These are phyloP conservation scores for Anacardium occidentale DNA, from an alignment of 345 rosid genomes.

Conservation along the genomic window DNA sequence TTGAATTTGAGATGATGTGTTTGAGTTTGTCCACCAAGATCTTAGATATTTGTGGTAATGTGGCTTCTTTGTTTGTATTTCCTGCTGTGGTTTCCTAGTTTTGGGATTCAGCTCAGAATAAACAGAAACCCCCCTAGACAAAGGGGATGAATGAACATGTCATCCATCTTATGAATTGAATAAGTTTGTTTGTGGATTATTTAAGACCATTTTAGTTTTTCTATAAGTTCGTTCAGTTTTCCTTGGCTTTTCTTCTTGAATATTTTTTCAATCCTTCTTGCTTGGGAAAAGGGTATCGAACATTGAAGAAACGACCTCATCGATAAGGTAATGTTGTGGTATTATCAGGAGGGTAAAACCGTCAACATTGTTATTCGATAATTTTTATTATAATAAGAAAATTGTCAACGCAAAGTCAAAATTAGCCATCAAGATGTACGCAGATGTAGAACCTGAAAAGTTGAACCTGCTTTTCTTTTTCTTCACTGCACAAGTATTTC, in stretches of 20 bases:
- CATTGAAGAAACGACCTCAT: too few species aligned
- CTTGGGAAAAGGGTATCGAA: too few species aligned
- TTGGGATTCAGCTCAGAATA: constrained; percentile 8
- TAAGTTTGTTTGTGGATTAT: background rate
- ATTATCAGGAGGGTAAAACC: too few species aligned
- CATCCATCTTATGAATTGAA: background rate
- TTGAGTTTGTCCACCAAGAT: background rate
- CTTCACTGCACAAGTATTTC: background rate
- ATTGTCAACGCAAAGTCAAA: too few species aligned
- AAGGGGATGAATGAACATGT: background rate
- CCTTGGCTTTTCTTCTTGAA: too few species aligned
- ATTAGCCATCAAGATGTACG: background rate
- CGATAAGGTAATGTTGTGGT: too few species aligned
- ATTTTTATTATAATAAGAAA: too few species aligned
- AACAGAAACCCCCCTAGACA: background rate
- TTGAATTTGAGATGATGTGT: constrained; percentile 3
- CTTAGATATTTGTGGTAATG: background rate
- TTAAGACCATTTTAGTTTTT: background rate
- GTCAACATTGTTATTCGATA: too few species aligned
- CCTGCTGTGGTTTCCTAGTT: background rate
- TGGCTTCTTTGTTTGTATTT: background rate
- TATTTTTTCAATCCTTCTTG: too few species aligned
- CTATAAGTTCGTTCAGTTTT: too few species aligned
- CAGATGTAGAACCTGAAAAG: background rate
- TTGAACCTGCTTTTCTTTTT: background rate